Evolutionary conservation across 2,329 filamentous ascomycete genomes (phyloP), one percentile per base, ranked within the genome.

Genomic region (Alternaria metachromatica): DNA sequence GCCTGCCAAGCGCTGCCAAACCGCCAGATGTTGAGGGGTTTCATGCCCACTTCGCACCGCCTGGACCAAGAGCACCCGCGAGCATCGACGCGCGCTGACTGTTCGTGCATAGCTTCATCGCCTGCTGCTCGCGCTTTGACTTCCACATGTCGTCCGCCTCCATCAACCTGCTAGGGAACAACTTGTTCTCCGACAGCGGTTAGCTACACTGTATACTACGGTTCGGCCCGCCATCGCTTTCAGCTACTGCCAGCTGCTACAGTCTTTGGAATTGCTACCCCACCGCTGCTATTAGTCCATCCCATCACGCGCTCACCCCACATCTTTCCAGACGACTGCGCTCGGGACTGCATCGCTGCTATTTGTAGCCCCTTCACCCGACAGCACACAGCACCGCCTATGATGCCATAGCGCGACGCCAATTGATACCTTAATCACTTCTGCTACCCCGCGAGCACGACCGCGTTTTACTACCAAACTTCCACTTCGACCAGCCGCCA

Each of bases 151-250:
- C 78, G 75, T 78, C 68, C 57, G 69, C 73, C 59, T 70, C 67
- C 65, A 76, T 69, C 68, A 73, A 72, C 56, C 65, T 72, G 65
- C 67, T 75, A 63, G 75, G 76, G 72, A 78, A 76, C 74, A 73
- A 71, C 55, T 62, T 76, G 73, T 79, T 79, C 74, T 75, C 74
- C 61, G 77, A 79, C 69, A 77, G 73, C 70, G 76, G 76, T 69
- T 79, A 79, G 74, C 72, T 54, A 65, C 49, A 53, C 58, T 41
- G 37, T 67, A 51, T 28, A 45, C 55, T 53, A 68, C 71, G 64
- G 68, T 68, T 58, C 68, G 68, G 72, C 67, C 73, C 68, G 73
- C 69, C 66, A 65, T 70, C 66, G 66, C 65, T 69, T 67, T 68
- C 63, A 67, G 66, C 64, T 41, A 41, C 37, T 41, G 37, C 37